Conservation (phyloP, 306 rosid genomes). For the Aeschynomene evenia region DNA sequence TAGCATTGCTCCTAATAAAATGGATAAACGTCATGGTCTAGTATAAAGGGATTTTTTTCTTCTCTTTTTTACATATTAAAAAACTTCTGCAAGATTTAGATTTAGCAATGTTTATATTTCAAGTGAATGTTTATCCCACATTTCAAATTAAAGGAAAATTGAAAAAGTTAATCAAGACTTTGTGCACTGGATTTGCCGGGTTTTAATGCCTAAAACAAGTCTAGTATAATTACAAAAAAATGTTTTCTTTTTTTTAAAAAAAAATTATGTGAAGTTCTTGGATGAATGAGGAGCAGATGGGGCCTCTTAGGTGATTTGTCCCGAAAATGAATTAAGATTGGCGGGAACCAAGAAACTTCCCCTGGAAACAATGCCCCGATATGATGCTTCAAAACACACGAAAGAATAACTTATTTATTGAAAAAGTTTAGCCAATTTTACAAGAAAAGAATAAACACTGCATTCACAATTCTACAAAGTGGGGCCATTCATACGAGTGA, state of each 20-base stretch:
- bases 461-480: slow-evolving; percentile 18
- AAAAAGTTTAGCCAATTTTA: background rate
- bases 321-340: too few relatives aligned
- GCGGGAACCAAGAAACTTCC: slow-evolving; percentile 7
- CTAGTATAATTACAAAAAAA: background rate
- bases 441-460: slow-evolving; percentile 32
- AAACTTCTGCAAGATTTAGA: too few relatives aligned
- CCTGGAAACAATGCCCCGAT: background rate
- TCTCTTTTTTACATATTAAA: too few relatives aligned
- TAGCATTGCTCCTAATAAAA: too few relatives aligned
- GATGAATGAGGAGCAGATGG: too few relatives aligned
- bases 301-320: too few relatives aligned
- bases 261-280: too few relatives aligned
- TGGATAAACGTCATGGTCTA: too few relatives aligned
- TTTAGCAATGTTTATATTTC: too few relatives aligned
- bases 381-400: slow-evolving; percentile 1
- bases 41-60: too few relatives aligned
- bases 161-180: background rate
- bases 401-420: slow-evolving; percentile 27
- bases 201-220: background rate
- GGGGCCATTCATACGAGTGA: slow-evolving; percentile 6
- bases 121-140: too few relatives aligned
- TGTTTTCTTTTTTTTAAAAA: background rate
- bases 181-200: background rate
- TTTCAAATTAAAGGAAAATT: too few relatives aligned